Base-by-base conservation (phyloP, 2,329 filamentous ascomycete genomes). In the Penicillium sp. region DNA sequence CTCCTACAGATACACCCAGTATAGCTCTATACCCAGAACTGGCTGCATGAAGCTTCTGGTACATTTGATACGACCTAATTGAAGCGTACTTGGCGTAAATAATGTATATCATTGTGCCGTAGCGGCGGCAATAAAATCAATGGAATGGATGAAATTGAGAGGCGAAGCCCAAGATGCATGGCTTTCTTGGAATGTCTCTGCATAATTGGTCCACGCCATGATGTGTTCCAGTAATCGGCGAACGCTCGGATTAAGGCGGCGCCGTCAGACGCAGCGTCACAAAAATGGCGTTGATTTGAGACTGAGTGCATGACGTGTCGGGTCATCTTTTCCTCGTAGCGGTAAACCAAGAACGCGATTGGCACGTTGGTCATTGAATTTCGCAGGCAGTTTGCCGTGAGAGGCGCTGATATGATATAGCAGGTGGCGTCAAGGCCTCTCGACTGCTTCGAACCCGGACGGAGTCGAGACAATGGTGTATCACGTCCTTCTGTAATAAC, bases 1-100 rank as follows among this genome's bases (percentile, higher is more conserved):
- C 14, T 22, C 11, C 14, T 18, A 22, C 26, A 8, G 31, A 41
- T 6, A 24, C 20, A n/a, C 16, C 27, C 31, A 39, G 24, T 11
- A 6, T 18, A 22, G 32, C 11, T 3, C 20, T 27, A 6, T 16
- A 4, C 40, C 18, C 40, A 44, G n/a, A 6, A 20, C 27, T 18
- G 20, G 11, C 18, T n/a, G 18, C 5, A 24, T 28, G 3, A 22
- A 41, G 23, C 28, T 14, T 13, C 18, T 4, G 42, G 6, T 52
- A 58, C 27, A 34, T 52, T 54, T 57, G 55, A 45, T 56, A 57
- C 27, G 40, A 51, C 28, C 47, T 51, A 53, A 49, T 54, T 47
- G 47, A 44, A 54, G 10, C 6, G 5, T 20, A 5, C 4, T 18
- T 34, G 37, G 20, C n/a, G 7, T 28, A 40, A 9, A 16, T 4